These are phyloP conservation scores for Curvularia sp. DNA, from an alignment of 2,329 filamentous ascomycete genomes.

Conservation along the genomic window DNA sequence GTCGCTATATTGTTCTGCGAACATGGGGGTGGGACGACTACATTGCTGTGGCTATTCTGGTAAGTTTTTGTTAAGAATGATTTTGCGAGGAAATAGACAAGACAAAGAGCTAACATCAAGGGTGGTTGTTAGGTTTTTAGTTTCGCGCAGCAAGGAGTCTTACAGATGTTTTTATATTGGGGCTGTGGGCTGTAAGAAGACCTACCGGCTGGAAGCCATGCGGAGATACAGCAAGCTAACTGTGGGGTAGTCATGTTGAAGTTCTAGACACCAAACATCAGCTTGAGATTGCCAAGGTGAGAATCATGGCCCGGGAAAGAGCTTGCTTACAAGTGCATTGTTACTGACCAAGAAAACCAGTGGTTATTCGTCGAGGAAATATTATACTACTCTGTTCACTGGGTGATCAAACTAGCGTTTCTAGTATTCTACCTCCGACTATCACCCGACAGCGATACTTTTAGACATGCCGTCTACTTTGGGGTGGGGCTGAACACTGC, in stretches of 20 bases:
- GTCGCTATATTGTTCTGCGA: constrained; percentile 3
- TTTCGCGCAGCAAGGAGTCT: constrained; percentile 16
- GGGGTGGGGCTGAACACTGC: constrained; percentile 2
- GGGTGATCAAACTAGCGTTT: constrained; percentile 11
- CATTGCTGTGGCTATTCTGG: constrained; percentile 4
- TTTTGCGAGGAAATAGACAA: no score
- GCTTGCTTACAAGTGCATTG: background rate
- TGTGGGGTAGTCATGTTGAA: background rate
- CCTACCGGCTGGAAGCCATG: background rate
- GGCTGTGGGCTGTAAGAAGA: constrained; percentile 9
- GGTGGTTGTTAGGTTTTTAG: constrained; percentile 1
- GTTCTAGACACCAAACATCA: background rate
- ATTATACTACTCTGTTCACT: constrained; percentile 10
- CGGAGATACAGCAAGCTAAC: background rate
- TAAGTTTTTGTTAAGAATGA: background rate
- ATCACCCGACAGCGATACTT: background rate
- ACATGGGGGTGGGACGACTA: constrained; percentile 15
- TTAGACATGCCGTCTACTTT: constrained; percentile 5
- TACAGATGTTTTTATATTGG: constrained; percentile 34
- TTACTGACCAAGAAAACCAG: background rate
- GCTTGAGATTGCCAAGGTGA: constrained; percentile 1
- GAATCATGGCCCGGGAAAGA: background rate
- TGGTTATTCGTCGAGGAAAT: constrained; percentile 8
- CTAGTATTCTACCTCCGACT: constrained; percentile 12
- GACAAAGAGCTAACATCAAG: background rate